Conservation (phyloP, 805 yeast genomes). For the Wickerhamomyces alni region DNA sequence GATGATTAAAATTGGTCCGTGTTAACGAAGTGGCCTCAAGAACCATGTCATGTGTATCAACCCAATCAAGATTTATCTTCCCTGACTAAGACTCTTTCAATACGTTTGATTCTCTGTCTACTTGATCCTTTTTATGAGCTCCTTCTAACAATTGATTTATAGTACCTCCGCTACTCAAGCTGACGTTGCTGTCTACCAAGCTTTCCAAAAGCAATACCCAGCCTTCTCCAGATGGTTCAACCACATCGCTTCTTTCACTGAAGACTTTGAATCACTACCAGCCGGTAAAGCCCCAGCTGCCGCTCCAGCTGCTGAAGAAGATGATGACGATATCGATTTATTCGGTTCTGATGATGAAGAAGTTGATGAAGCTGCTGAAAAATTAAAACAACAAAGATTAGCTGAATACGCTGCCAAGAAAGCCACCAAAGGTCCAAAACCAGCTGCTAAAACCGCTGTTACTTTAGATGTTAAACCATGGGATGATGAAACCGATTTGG, state of each 20-base stretch:
- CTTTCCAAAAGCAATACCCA: conserved; percentile 89
- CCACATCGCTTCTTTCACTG: conserved; percentile 93
- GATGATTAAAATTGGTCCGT: conserved; percentile 90
- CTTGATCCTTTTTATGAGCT: no score
- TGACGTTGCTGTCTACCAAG: conserved; percentile 89
- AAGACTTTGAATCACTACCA: conserved; percentile 77
- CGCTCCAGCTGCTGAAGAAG: conserved; percentile 80
- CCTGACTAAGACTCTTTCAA: conserved; percentile 16
- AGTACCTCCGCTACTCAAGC: conserved; percentile 92
- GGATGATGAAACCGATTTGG: conserved; percentile 99
- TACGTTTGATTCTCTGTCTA: no score
- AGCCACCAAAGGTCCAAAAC: conserved; percentile 95
- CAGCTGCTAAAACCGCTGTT: conserved; percentile 97
- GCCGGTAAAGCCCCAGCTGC: conserved; percentile 54
- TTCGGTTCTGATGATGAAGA: conserved; percentile 57
- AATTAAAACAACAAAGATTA: conserved; percentile 93
- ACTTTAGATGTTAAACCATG: conserved; percentile 99
- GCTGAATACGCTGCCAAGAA: conserved; percentile 97
- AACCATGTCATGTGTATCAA: conserved; percentile 94
- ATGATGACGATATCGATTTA: conserved; percentile 79
- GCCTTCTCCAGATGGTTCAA: conserved; percentile 97
- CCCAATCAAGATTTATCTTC: conserved; percentile 36
- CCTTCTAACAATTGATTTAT: conserved; percentile 18
- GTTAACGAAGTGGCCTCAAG: conserved; percentile 93
- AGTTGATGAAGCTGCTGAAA: conserved; percentile 96